phyloP scores from a whole-genome alignment of 1,284 basidiomycete genomes.

The Rhodotorula mucilaginosa region DNA sequence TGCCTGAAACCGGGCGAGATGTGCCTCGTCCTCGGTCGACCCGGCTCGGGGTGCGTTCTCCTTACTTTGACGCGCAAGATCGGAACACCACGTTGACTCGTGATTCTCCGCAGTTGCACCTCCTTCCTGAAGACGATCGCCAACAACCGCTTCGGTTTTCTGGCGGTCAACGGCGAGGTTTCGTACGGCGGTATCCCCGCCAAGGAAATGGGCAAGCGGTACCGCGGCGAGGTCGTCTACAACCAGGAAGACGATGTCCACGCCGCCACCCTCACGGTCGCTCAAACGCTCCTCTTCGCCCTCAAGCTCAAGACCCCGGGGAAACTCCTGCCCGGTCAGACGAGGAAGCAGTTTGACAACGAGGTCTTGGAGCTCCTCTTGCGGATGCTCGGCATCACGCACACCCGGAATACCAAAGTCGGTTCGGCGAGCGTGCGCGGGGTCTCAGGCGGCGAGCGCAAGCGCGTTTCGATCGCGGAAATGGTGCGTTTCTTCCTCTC shows the following conservation, averaged over 20 bases:
- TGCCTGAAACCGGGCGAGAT: slow-evolving; percentile 66
- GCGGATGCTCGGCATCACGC: slow-evolving; percentile 61
- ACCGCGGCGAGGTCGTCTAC: slow-evolving; percentile 67
- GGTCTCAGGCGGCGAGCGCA: slow-evolving; percentile 52
- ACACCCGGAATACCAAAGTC: slow-evolving; percentile 59
- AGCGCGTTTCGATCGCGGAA: slow-evolving; percentile 62
- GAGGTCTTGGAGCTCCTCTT: slow-evolving; percentile 57
- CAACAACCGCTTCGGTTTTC: slow-evolving; percentile 47
- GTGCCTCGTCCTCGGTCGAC: slow-evolving; percentile 57
- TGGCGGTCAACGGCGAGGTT: slow-evolving; percentile 55
- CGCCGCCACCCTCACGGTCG: slow-evolving; percentile 60
- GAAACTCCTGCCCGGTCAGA: slow-evolving; percentile 55
- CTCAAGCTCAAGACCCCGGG: slow-evolving; percentile 57
- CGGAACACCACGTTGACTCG: neutral
- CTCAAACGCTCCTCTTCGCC: slow-evolving; percentile 59
- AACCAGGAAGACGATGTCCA: slow-evolving; percentile 57
- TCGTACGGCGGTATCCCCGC: slow-evolving; percentile 58
- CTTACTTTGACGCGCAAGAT: neutral
- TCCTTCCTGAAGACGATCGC: slow-evolving; percentile 51
- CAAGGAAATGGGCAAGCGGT: slow-evolving; percentile 54
- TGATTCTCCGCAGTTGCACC: slow-evolving; percentile 41
- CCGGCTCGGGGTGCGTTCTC: slow-evolving; percentile 42
- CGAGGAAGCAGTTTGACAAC: slow-evolving; percentile 54
- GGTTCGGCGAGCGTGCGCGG: slow-evolving; percentile 31
- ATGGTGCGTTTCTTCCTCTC: slow-evolving; percentile 48